Base-by-base conservation (phyloP, 495 filamentous ascomycete genomes). In the Podospora appendiculata region DNA sequence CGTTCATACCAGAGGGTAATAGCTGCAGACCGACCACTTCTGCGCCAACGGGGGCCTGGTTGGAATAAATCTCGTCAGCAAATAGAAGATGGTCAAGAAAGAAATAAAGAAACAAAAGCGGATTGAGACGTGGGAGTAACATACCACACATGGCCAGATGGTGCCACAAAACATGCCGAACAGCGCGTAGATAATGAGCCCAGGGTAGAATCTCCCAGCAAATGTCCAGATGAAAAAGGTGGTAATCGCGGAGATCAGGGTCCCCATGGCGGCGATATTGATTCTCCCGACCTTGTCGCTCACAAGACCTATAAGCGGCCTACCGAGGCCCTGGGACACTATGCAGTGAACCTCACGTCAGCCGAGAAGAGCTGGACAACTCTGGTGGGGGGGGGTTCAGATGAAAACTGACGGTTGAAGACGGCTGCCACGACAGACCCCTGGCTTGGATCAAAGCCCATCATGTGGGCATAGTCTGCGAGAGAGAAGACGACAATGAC, bases 11-110 rank as follows among this genome's bases (percentile, higher is more conserved):
- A 36, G 85, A 80, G 25, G 89, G 88, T 3, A 92, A 71, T 43
- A 88, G 71, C 57, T 76, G 72, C 11, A 95, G 59, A 3, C 87
- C 88, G 35, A 93, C 82, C 17, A 93, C 82, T 61, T 95, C 89
- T 0, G 85, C 84, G 16, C 82, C 75, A 11, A 95, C 83, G 0
- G 89, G 89, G 3, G 76, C 83, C 43, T 42, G n/a, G 16, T 10
- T 1, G 7, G 14, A 17, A 16, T 87, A 18, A 42, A 16, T 87
- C 47, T 13, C 46, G 44, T 34, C 44, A 46, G 44, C 18, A 6
- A 38, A 14, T 39, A 6, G 6, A 45, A 45, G 10, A 45, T n/a
- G 10, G 9, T 5, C 17, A 32, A 8, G n/a, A n/a, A n/a, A n/a
- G n/a, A n/a, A 18, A 45, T 32, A 45, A 10, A n/a, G n/a, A n/a